Percentiles rank a stretch among this genome's conserved stretches.
Conservation (phyloP, 1,139 yeast species). For the Nadsonia starkeyi-henricii region DNA sequence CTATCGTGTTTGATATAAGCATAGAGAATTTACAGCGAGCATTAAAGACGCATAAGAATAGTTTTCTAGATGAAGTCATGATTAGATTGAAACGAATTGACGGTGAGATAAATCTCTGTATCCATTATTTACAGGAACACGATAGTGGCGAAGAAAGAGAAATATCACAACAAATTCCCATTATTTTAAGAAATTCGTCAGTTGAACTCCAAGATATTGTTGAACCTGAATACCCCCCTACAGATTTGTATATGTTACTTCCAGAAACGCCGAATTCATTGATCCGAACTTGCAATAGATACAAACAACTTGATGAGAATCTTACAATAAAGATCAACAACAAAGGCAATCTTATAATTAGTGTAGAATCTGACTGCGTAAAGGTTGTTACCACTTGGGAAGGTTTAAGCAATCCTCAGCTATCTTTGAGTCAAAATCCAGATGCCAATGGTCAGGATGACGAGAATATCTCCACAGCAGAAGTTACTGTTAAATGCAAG, state of each 20-base stretch:
- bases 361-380: neutral
- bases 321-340: neutral
- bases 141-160: neutral
- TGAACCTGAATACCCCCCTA: neutral
- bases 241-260: neutral
- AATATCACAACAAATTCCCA: neutral
- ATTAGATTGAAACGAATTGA: neutral
- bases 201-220: neutral
- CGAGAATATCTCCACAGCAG: neutral
- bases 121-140: neutral
- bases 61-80: neutral
- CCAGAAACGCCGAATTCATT: neutral
- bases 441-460: neutral
- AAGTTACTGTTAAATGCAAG: neutral
- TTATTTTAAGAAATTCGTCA: neutral
- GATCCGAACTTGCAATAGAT: neutral
- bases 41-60: neutral
- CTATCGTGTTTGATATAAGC: neutral
- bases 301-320: neutral
- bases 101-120: neutral
- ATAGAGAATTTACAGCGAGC: neutral
- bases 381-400: neutral
- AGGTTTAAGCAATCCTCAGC: neutral
- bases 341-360: neutral
- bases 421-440: neutral